Evolutionary conservation across 441 rosid species (phyloP), one percentile per base, ranked within the genome.

Genomic region (Melastoma candidum): DNA sequence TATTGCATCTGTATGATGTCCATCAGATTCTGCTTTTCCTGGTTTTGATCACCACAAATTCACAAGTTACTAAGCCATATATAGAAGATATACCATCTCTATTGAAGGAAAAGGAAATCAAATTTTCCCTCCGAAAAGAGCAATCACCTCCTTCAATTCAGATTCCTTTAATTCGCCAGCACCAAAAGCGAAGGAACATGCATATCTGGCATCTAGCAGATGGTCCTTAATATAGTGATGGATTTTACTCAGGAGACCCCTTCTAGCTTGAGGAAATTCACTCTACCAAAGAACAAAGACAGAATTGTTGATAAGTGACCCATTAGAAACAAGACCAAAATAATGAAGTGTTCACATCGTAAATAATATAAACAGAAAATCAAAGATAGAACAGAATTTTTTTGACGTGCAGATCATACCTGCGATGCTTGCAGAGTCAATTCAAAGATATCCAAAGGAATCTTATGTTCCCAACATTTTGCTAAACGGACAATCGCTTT

Each of bases 401-500:
- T 36, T 36, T 9, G 6, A 9, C 41, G 8, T 2, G 41, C 41
- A 36, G 41, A 36, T 36, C 47, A 49, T 59, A 95, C 99, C 99
- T 87, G 93, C 2, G 93, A 67, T 24, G 69, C 74, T 75, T 66
- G 85, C 52, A 95, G 44, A 7, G 90, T 83, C 70, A 84, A 72
- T 73, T 90, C 81, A 68, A 87, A 86, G 49, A 85, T 45, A 61
- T 87, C 97, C 64, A 84, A 57, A 29, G 99, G 84, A 69, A 90
- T 85, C 74, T 80, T 87, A 54, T 90, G 77, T 50, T 95, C 95
- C 99, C 99, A 95, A 54, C 76, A 85, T 71, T 74, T 86, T 47
- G 97, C 79, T 48, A 95, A 70, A 48, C 96, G 97, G 76, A 95
- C 86, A 72, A 87, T 77, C 24, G 95, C 96, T 80, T 87, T 90